These are phyloP conservation scores for Combretum micranthum DNA, from an alignment of 345 rosid species.

Conservation along the genomic window DNA sequence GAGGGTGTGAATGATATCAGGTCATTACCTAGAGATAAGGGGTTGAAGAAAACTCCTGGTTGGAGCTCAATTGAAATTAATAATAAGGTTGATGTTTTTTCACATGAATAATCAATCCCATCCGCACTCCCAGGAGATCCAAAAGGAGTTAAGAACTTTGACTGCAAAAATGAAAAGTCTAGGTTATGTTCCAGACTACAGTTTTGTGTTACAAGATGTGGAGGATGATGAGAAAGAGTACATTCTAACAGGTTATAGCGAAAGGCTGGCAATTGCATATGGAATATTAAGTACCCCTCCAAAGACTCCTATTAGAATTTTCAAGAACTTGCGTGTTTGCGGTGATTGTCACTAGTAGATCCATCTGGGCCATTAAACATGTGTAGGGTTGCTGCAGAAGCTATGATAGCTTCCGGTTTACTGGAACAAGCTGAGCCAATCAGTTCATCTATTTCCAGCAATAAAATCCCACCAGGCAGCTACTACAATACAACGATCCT, in stretches of 20 bases:
- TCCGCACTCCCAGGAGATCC: constrained; percentile 11
- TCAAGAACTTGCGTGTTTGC: too few relatives aligned
- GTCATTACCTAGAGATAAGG: constrained; percentile 24
- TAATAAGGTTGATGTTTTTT: constrained; percentile 16
- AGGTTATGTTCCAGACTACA: constrained; percentile 21
- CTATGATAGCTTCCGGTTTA: too few relatives aligned
- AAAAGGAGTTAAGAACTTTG: constrained; percentile 13
- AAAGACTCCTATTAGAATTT: too few relatives aligned
- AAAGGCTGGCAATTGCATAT: constrained; percentile 26
- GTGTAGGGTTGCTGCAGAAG: too few relatives aligned
- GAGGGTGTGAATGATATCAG: constrained; percentile 36
- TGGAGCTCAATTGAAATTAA: constrained; percentile 47
- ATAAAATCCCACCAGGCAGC: too few relatives aligned
- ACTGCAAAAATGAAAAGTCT: constrained; percentile 10
- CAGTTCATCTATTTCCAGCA: too few relatives aligned
- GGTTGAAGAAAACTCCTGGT: constrained; percentile 36
- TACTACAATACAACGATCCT: too few relatives aligned
- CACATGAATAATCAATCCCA: constrained; percentile 13
- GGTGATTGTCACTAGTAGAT: too few relatives aligned
- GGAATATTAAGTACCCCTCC: too few relatives aligned
- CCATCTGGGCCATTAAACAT: too few relatives aligned
- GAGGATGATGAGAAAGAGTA: constrained; percentile 20
- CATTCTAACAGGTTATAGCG: constrained; percentile 20
- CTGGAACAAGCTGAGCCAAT: too few relatives aligned
- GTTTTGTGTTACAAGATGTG: constrained; percentile 23